Base-by-base conservation (phyloP, 192 early-diverging fungal species). In the Backusella morwellensis region DNA sequence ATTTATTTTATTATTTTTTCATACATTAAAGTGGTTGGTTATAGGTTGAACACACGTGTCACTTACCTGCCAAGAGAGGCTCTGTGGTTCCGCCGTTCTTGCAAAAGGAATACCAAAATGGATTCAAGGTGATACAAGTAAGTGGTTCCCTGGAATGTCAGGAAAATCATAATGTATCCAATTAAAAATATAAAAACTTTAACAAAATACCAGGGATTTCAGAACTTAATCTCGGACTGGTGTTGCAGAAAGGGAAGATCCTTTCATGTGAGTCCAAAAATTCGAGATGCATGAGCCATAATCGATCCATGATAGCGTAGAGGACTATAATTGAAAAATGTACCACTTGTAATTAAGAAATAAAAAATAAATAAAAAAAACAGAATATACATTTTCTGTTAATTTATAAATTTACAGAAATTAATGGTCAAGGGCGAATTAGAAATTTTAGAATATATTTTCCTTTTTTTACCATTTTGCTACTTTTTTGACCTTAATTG, bases 371-470 rank as follows among this genome's bases (percentile, higher is more conserved):
- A 29, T 0, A 29, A 29, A 29, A 50, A 50, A n/a, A 50, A n/a
- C 47, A 50, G 47, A 63, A 23, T 63, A 63, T 63, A 32, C 32
- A 63, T 63, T 63, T 63, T 63, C 56, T 63, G 56, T 29, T 63
- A 63, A 63, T 63, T 63, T 26, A n/a, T 63, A 29, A 63, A 63
- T 63, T 63, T 63, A 63, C 56, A 63, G 56, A 63, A 63, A 63
- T 63, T 63, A 50, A 50, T 50, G 17, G 4, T n/a, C 47, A 50
- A 44, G 21, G 23, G 11, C 9, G 23, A 63, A 63, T 23, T 56
- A 23, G 54, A 63, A 63, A 56, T 11, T 56, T 63, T 63, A 29
- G 56, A 63, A 63, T 32, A 26, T 63, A 14, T 63, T 29, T 63
- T 23, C 9, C 26, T 29, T 63, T 29, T 23, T 63, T 23, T 63